Evolutionary conservation across 2,329 filamentous ascomycete genomes (phyloP), one percentile per base, ranked within the genome.

Genomic region (Byssochlamys sp.): DNA sequence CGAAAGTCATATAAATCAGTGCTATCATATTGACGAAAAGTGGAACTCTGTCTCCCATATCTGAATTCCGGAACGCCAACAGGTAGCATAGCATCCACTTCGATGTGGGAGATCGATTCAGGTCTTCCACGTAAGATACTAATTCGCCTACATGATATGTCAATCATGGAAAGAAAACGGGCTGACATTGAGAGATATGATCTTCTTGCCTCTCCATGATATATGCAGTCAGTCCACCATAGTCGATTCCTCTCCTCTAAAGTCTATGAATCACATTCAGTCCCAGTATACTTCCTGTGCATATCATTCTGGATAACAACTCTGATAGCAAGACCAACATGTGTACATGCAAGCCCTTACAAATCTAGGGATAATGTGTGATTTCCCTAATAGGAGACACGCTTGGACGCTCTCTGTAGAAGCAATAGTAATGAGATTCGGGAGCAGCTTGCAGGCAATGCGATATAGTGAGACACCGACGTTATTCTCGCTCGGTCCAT

Each of bases 301-400:
- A 84, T 82, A 11, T 81, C 81, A 63, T 84, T 84, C 60, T 83
- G 81, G 12, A 84, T 81, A 1, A 80, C 81, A 58, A 84, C 70
- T 58, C 81, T 82, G 52, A 83, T 70, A 1, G 80, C 79, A 10
- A 84, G 66, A 6, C 80, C 80, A 53, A 83, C 73, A 60, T 84
- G 84, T 2, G 80, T 81, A 60, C 82, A 84, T 2, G 79, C 79
- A 24, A 84, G 66, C 0, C 81, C 81, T 1, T 80, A 80, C 0
- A 81, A 78, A 64, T 84, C 81, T 0, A 83, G 71, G 0, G 81
- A 81, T 4, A 84, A 67, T 1, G 80, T 72, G 60, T 83, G 19
- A 84, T 11, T 81, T 76, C 1, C 80, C 81, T 14, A 84, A 77
- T 24, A 84, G 70, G 4, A 84, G 67, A 59, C 80, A 83, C 1